Evolutionary conservation across 2,329 filamentous ascomycete species (phyloP), one percentile per base, ranked within the genome.

Genomic region (Talaromyces sp.): DNA sequence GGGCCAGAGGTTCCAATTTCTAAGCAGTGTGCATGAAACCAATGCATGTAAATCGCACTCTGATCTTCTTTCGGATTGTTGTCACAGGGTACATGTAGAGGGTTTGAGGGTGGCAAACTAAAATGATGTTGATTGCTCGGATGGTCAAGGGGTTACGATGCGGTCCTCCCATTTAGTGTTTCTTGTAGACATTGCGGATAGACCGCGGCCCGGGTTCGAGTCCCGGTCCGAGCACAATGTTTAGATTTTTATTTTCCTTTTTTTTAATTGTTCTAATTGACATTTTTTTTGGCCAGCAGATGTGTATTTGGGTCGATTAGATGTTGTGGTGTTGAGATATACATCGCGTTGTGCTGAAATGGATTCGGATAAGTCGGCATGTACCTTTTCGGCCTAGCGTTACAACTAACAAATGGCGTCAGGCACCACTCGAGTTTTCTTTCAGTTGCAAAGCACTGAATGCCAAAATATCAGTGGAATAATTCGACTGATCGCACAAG

Each of bases 121-220:
- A 1, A 41, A 8, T 17, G 24, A 24, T 50, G 19, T 11, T 4
- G 17, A 17, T 58, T 29, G 63, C 63, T 38, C 52, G 58, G 59
- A 63, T 66, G 60, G 64, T 68, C 65, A 49, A 66, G 61, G 56
- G 66, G 65, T 67, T 66, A 68, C 21, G 66, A 68, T 68, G 50
- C 62, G 51, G 51, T 61, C 62, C 57, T 68, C 66, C 66, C 65
- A 67, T 63, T 3, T 11, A 38, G 6, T 43, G 14, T 27, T 6
- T 27, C 26, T 5, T 17, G 13, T 8, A 31, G 27, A 43, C n/a
- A n/a, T n/a, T 41, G 51, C 29, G 55, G 31, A 41, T 31, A 68
- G 61, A 62, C 55, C 35, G 61, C 29, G 64, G 56, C 64, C 65
- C 62, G 67, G 66, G 67, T 69, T 68, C 67, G 67, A 69, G 64